Conservation (phyloP, 257 asterid genomes). For the Haberlea rhodopensis region DNA sequence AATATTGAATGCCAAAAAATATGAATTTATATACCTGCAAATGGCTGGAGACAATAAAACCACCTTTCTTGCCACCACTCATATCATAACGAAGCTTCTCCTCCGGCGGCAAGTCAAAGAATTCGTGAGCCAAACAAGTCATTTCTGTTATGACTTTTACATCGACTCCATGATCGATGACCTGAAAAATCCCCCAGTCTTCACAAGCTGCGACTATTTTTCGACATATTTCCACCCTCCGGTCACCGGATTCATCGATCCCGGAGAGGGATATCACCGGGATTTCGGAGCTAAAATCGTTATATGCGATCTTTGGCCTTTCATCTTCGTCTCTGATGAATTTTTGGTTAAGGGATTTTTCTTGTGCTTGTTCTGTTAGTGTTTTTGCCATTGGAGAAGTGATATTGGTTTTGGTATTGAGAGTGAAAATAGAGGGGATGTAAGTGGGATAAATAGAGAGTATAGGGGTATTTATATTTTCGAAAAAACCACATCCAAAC, state of each 20-base stretch:
- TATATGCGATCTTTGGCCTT: conserved; percentile 73
- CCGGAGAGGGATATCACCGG: conserved; percentile 82
- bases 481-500: too few relatives aligned
- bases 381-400: conserved; percentile 32
- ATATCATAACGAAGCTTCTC: conserved; percentile 75
- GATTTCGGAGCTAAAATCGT: conserved; percentile 67
- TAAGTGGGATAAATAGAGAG: too few relatives aligned
- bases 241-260: conserved; percentile 31
- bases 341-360: conserved; percentile 34
- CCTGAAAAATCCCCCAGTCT: conserved; percentile 92
- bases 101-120: conserved; percentile 52
- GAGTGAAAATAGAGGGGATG: too few relatives aligned
- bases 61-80: conserved; percentile 85
- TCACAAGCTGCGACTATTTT: conserved; percentile 72
- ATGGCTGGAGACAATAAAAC: conserved; percentile 82
- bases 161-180: conserved; percentile 73
- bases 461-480: too few relatives aligned
- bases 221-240: conserved; percentile 48
- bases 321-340: conserved; percentile 85
- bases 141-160: conserved; percentile 37
- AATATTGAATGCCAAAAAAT: background rate
- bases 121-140: conserved; percentile 51
- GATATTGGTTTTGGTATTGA: too few relatives aligned
- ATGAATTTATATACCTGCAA: conserved; percentile 53
- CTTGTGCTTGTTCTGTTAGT: conserved; percentile 37